These are phyloP conservation scores for Omphalea diandra DNA, from an alignment of 441 rosid species.

Conservation along the genomic window DNA sequence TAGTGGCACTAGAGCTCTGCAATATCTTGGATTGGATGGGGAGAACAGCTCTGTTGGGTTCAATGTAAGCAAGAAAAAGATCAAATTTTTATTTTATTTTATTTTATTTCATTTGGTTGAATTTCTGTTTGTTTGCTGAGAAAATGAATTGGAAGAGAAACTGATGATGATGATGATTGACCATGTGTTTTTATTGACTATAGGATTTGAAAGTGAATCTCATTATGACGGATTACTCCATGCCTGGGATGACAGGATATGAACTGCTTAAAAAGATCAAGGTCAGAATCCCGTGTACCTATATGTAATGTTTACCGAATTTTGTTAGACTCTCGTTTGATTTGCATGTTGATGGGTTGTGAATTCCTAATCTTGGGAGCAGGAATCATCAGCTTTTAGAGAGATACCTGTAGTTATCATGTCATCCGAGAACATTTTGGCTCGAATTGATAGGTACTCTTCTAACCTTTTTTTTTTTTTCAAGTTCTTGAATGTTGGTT, in stretches of 20 bases:
- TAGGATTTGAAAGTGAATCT: conserved; percentile 84
- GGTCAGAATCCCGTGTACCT: too few relatives aligned
- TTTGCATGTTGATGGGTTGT: not conserved
- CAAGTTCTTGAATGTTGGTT: too few relatives aligned
- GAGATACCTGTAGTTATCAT: conserved; percentile 91
- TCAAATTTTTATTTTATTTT: not conserved
- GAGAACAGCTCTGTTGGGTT: conserved; percentile 48
- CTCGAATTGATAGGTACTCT: conserved; percentile 66
- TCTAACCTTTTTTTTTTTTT: too few relatives aligned
- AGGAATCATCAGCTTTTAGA: conserved; percentile 77
- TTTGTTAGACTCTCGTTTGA: too few relatives aligned
- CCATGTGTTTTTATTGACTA: not conserved
- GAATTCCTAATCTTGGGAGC: conserved; percentile 17
- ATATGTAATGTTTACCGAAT: too few relatives aligned
- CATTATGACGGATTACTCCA: conserved; percentile 90
- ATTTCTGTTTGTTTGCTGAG: conserved; percentile 24
- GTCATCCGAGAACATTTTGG: conserved; percentile 83
- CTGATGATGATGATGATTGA: not conserved
- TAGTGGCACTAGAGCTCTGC: conserved; percentile 59
- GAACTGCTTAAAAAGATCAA: conserved; percentile 90
- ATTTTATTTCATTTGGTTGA: too few relatives aligned
- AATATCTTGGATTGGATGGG: too few relatives aligned
- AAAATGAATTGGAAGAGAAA: not conserved
- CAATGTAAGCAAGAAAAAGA: conserved; percentile 40
- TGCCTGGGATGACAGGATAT: conserved; percentile 94